Percentiles rank a stretch among this genome's conserved stretches.
These are phyloP conservation scores for Podila clonocystis DNA, from an alignment of 192 early-diverging fungal genomes.

Conservation along the genomic window DNA sequence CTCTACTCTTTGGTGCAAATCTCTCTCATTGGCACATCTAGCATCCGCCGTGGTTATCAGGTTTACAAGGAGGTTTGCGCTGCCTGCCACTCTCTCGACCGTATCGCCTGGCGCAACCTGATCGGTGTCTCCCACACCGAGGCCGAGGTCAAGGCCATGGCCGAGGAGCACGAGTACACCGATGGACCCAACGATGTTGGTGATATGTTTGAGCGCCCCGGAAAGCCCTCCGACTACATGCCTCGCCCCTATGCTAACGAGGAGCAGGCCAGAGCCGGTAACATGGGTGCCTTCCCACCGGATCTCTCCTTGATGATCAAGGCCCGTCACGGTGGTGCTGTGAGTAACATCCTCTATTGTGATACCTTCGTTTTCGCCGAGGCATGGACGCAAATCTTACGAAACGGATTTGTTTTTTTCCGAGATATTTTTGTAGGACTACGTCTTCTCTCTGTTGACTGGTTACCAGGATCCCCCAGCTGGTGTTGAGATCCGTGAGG, in stretches of 20 bases:
- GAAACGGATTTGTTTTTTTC: neutral
- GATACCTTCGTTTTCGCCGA: neutral
- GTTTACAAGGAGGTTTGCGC: slow-evolving; percentile 99
- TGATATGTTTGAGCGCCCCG: slow-evolving; percentile 92
- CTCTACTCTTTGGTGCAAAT: neutral
- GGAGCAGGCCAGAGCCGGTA: slow-evolving; percentile 95
- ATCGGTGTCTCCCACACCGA: slow-evolving; percentile 94
- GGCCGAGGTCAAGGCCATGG: slow-evolving; percentile 94
- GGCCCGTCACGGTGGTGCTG: slow-evolving; percentile 93
- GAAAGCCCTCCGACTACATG: slow-evolving; percentile 93
- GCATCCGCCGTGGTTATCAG: slow-evolving; percentile 98
- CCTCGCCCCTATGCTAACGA: slow-evolving; percentile 95
- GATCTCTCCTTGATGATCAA: slow-evolving; percentile 95
- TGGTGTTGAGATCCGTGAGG: slow-evolving; percentile 92
- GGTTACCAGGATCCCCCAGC: slow-evolving; percentile 96
- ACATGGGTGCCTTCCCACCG: slow-evolving; percentile 94
- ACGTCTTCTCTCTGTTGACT: slow-evolving; percentile 94
- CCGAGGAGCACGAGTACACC: slow-evolving; percentile 88
- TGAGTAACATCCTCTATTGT: slow-evolving; percentile 31
- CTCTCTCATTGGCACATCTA: slow-evolving; percentile 29
- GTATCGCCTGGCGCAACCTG: slow-evolving; percentile 94
- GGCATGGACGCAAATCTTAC: neutral
- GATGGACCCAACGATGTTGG: slow-evolving; percentile 95
- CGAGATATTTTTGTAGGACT: slow-evolving; percentile 68
- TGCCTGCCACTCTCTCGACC: slow-evolving; percentile 96